Conservation (phyloP, 2,329 filamentous ascomycete species). For the Rutstroemia sp. region DNA sequence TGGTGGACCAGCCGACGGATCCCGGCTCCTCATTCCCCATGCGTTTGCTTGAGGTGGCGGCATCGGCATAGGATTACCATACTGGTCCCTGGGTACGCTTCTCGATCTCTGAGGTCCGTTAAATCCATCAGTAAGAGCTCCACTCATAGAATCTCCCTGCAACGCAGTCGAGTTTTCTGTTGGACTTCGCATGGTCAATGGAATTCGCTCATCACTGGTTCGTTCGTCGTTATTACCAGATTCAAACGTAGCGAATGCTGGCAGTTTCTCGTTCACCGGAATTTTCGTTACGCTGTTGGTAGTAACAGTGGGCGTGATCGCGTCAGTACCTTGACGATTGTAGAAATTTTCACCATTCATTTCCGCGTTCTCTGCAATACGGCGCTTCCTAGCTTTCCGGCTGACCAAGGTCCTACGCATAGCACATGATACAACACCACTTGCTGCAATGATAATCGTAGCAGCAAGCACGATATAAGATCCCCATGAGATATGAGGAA, state of each 20-base stretch:
- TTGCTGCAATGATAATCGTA: constrained; percentile 75
- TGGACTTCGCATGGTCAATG: constrained; percentile 57
- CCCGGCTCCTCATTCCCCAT: constrained; percentile 37
- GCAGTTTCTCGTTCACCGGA: constrained; percentile 42
- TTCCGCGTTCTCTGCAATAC: constrained; percentile 88
- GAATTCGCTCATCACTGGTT: constrained; percentile 62
- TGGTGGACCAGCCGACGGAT: constrained; percentile 41
- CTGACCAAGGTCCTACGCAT: constrained; percentile 91
- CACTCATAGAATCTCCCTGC: constrained; percentile 13
- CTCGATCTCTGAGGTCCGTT: constrained; percentile 15
- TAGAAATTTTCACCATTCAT: constrained; percentile 97
- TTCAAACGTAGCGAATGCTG: constrained; percentile 59
- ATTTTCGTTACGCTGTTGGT: constrained; percentile 52
- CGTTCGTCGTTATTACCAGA: constrained; percentile 43
- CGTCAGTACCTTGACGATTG: constrained; percentile 46
- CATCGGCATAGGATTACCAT: constrained; percentile 51
- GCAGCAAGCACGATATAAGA: constrained; percentile 88
- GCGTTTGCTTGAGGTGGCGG: constrained; percentile 16
- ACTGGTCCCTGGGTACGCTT: constrained; percentile 48
- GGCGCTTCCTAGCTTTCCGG: constrained; percentile 85
- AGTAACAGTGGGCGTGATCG: constrained; percentile 33
- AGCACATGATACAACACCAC: constrained; percentile 80
- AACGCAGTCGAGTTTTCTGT: constrained; percentile 38
- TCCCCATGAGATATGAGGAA: constrained; percentile 89
- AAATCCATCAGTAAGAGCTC: constrained; percentile 17